phyloP scores from a whole-genome alignment of 306 rosid species.

The Spatholobus suberectus region DNA sequence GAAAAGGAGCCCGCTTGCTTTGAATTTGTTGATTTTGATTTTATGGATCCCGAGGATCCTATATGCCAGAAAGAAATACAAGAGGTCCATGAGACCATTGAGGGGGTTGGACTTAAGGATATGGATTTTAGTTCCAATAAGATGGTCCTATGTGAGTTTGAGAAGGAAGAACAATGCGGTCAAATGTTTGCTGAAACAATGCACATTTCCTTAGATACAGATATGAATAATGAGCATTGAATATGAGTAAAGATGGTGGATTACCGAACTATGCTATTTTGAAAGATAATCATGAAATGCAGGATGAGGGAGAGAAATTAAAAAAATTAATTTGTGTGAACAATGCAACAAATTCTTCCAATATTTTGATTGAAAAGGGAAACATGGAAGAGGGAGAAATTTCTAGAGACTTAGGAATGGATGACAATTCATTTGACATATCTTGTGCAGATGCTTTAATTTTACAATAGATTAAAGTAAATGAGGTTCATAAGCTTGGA shows the following conservation, averaged over 20 bases:
- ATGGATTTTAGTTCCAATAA: constrained; percentile 6
- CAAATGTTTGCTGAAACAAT: no score
- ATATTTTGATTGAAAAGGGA: constrained; percentile 42
- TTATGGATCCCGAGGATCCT: constrained; percentile 22
- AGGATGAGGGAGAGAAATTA: constrained; percentile 30
- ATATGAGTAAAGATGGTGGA: no score
- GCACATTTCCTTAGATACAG: no score
- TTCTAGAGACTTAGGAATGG: constrained; percentile 55
- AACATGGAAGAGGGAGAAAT: constrained; percentile 87
- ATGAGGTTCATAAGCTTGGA: constrained; percentile 41
- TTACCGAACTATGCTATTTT: no score
- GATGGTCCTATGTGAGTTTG: constrained; percentile 28
- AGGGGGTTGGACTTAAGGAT: constrained; percentile 33
- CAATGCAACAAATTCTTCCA: constrained; percentile 34
- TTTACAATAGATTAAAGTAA: constrained; percentile 39
- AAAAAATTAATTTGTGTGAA: constrained; percentile 19
- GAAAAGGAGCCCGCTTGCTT: constrained; percentile 34
- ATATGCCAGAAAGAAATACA: constrained; percentile 12
- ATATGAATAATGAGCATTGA: no score
- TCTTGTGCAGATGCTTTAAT: constrained; percentile 46
- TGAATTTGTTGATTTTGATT: constrained; percentile 23
- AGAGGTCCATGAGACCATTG: constrained; percentile 38
- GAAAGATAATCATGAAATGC: no score
- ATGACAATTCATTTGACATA: constrained; percentile 43
- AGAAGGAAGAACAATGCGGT: no score